These are phyloP conservation scores for Leucaena leucocephala DNA, from an alignment of 306 rosid genomes.

Conservation along the genomic window DNA sequence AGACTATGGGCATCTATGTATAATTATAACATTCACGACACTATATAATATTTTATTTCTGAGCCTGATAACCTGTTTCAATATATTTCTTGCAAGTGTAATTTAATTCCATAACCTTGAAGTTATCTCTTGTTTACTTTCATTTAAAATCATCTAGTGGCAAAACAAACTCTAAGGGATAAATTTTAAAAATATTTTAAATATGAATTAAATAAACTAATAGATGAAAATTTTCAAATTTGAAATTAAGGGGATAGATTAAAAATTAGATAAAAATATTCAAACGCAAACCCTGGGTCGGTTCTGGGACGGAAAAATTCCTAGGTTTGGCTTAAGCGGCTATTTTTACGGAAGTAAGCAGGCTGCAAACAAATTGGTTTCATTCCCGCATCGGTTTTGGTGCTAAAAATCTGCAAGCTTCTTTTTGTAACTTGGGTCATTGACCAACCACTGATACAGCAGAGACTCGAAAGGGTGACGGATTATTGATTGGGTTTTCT, in stretches of 20 bases:
- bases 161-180: too few species aligned
- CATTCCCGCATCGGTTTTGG: constrained; percentile 53
- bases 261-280: neutral
- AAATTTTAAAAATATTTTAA: too few species aligned
- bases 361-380: neutral
- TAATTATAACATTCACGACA: too few species aligned
- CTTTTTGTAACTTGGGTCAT: neutral
- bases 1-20: too few species aligned
- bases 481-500: constrained; percentile 31
- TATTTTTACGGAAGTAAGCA: neutral
- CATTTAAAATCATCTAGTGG: neutral
- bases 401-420: constrained; percentile 53
- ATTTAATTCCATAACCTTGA: neutral
- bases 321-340: neutral
- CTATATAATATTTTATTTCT: neutral
- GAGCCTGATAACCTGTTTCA: too few species aligned
- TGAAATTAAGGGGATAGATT: too few species aligned
- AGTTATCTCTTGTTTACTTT: neutral
- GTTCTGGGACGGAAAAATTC: neutral
- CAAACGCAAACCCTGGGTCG: neutral
- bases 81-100: too few species aligned
- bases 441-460: neutral
- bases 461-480: neutral
- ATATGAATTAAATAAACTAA: too few species aligned
- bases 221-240: too few species aligned